Evolutionary conservation across 2,329 filamentous ascomycete genomes (phyloP), one percentile per base, ranked within the genome.

Genomic region (Chaetomium strumarium): DNA sequence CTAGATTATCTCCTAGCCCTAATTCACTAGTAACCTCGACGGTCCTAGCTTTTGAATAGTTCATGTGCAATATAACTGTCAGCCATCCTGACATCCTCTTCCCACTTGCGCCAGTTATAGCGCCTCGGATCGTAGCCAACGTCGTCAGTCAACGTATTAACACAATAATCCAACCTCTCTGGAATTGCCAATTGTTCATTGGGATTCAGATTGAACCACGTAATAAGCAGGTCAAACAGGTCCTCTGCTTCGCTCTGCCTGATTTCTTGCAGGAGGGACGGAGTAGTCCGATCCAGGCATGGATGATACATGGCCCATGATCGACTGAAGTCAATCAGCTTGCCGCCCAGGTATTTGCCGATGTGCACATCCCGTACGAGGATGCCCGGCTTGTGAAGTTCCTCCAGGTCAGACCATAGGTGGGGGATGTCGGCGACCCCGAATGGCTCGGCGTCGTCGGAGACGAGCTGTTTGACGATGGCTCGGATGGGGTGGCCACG

Each of bases 311-410:
- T 51, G 7, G 56, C 51, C 51, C 42, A 52, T 4, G 54, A 46
- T 10, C 38, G 20, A 49, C 54, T 45, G 34, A 58, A 55, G 37
- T 58, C 54, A 17, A 56, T 33, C 17, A 58, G 43, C 19, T 57
- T 57, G 2, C 40, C 51, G 12, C 29, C 30, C 6, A 55, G 19
- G 20, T 57, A 52, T 24, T 58, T 58, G 29, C 10, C 11, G 1
- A 45, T 14, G 5, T 43, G 16, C 16, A 55, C 33, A 20, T 55
- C 54, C 16, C 49, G 39, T 3, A 56, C 49, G 11, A 55, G 12
- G n/a, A 58, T 56, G 1, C 54, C 54, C 24, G 56, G 40, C 30
- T 13, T 4, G 34, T 56, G 56, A 3, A 58, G n/a, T 1, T 8
- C 45, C 17, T 56, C 9, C 2, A 55, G 34, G 12, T 58, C 56